Evolutionary conservation across 2,329 filamentous ascomycete genomes (phyloP), one percentile per base, ranked within the genome.

Genomic region (Ceratocystis cacaofunesta): DNA sequence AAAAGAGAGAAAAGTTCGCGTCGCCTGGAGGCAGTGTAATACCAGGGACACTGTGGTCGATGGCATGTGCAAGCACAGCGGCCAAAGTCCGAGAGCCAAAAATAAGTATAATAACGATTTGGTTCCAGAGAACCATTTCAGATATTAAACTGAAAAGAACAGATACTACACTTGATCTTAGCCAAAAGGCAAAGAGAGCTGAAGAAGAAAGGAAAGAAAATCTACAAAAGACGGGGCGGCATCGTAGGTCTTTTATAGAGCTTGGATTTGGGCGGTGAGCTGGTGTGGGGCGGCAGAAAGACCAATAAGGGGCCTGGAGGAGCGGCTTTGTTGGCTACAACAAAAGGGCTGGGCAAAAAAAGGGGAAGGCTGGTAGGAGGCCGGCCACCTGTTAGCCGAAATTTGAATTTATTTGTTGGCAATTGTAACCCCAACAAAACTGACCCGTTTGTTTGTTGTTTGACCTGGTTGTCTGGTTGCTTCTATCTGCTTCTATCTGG

Each of bases 131-230:
- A 80, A 80, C 80, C 81, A 82, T 90, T 89, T 87, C 87, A 92
- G 88, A 88, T 86, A 90, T 91, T 91, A 92, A 91, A 90, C 88
- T 92, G 86, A 90, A 89, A 91, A 92, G 88, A 92, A 92, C 87
- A 90, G 87, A 89, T 90, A 90, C 88, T 90, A 90, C 87, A 90
- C 87, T 90, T 90, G 87, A 90, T 90, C 87, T 90, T 88, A 89
- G 84, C 84, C 81, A 84, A 81, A 80, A 79, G 78, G 66, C 66
- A 68, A 68, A 68, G 66, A 68, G 66, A 68, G 66, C 66, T 68
- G 25, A 68, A 68, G 66, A 68, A 66, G 63, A 58, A 66, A 68
- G 62, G 55, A 52, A 68, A 68, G 19, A 25, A 67, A 66, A 62
- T 28, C n/a, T 65, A n/a, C 0, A 46, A 67, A 67, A 63, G 36